Conservation (phyloP, 768 basidiomycete species). For the Mycena amicta region DNA sequence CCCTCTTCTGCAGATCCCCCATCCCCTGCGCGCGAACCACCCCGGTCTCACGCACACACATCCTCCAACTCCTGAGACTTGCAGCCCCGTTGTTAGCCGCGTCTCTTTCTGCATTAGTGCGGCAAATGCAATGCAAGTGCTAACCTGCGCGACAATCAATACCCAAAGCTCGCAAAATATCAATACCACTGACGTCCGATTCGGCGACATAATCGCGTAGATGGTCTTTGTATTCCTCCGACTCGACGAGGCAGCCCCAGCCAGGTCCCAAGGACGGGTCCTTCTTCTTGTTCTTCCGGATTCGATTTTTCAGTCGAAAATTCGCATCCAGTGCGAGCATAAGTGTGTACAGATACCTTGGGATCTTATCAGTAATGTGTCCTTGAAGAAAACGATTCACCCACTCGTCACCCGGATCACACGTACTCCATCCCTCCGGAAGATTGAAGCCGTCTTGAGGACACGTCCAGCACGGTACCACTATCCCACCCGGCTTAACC, state of each 20-base stretch:
- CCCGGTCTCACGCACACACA: conserved; percentile 20
- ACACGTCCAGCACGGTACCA: conserved; percentile 24
- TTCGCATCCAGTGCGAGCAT: conserved; percentile 21
- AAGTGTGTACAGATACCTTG: conserved; percentile 9
- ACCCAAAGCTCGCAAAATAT: too few relatives aligned
- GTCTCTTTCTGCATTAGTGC: conserved; percentile 17
- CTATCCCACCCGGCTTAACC: conserved; percentile 1
- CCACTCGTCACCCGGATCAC: conserved; percentile 1
- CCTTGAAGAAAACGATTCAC: background rate
- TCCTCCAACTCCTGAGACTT: conserved; percentile 4
- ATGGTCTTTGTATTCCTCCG: conserved; percentile 1
- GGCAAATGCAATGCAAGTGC: conserved; percentile 2
- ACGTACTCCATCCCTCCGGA: conserved; percentile 14
- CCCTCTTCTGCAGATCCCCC: conserved; percentile 26
- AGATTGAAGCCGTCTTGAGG: conserved; percentile 18
- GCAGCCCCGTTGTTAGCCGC: conserved; percentile 3
- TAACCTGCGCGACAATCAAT: conserved; percentile 15
- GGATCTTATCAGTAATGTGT: background rate
- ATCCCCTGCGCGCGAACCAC: conserved; percentile 29
- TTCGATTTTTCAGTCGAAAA: conserved; percentile 20
- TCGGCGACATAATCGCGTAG: background rate
- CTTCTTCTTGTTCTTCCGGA: background rate
- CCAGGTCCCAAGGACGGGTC: conserved; percentile 18
- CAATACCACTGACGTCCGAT: background rate
- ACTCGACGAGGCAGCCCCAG: conserved; percentile 16